These are phyloP conservation scores for Crithidia expoeki DNA, from an alignment of 208 protist species.

Conservation along the genomic window DNA sequence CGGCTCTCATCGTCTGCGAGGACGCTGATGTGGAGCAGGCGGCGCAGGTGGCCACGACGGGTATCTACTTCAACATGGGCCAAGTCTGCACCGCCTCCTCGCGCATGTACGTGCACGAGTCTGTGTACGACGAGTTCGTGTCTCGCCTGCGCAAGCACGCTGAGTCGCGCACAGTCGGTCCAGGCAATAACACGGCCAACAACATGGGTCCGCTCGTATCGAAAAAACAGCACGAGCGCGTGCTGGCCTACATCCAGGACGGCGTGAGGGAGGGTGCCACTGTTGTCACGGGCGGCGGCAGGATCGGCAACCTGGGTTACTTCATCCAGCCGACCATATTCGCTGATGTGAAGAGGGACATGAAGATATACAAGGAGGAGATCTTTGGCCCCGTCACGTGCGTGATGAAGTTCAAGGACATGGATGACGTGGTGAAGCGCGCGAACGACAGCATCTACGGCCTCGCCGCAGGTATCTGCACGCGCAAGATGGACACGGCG, in stretches of 20 bases:
- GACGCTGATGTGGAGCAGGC: conserved; percentile 84
- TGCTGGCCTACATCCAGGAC: conserved; percentile 75
- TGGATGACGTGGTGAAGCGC: conserved; percentile 80
- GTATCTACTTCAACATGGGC: conserved; percentile 84
- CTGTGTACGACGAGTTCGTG: conserved; percentile 83
- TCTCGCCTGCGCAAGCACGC: conserved; percentile 49
- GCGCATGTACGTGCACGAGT: conserved; percentile 85
- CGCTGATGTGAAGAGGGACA: conserved; percentile 67
- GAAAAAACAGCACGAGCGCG: conserved; percentile 70
- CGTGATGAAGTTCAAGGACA: conserved; percentile 81
- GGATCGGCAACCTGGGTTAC: conserved; percentile 65
- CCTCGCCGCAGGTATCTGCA: conserved; percentile 86
- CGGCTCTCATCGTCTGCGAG: conserved; percentile 82
- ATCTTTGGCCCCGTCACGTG: conserved; percentile 92
- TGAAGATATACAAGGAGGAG: conserved; percentile 83
- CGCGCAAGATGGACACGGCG: conserved; percentile 71
- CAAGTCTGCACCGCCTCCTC: conserved; percentile 89
- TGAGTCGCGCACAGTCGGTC: conserved; percentile 58
- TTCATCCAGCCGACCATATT: conserved; percentile 90
- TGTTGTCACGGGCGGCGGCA: conserved; percentile 63
- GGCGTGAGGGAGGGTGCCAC: conserved; percentile 81
- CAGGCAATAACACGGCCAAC: conserved; percentile 53
- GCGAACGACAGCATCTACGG: conserved; percentile 86
- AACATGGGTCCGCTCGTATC: conserved; percentile 76
- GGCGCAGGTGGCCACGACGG: conserved; percentile 53